Evolutionary conservation across 1,284 basidiomycete genomes (phyloP).

Genomic region (Vanrija sp.): DNA sequence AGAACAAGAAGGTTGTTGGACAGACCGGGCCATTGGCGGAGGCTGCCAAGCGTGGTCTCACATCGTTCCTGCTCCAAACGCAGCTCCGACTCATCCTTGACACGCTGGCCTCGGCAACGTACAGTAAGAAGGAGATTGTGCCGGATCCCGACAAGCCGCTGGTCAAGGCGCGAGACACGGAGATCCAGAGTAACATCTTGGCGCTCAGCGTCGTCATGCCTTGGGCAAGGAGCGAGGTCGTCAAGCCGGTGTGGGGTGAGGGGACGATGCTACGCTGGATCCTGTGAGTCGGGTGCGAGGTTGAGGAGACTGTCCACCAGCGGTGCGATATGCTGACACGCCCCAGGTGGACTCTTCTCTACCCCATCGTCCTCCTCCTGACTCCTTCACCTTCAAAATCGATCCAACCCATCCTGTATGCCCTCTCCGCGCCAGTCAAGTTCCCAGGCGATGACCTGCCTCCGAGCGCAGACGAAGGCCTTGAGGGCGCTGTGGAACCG

Average conservation of each 20-base stretch:
- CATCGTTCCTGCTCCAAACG: constrained; percentile 32
- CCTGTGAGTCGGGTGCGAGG: constrained; percentile 23
- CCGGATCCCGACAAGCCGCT: constrained; percentile 16
- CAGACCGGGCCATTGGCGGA: background rate
- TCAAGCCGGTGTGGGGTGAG: constrained; percentile 29
- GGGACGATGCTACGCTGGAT: constrained; percentile 21
- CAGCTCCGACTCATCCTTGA: constrained; percentile 44
- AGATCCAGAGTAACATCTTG: constrained; percentile 43
- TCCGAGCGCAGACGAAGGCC: constrained; percentile 9
- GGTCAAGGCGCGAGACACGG: constrained; percentile 29
- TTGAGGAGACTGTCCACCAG: no score
- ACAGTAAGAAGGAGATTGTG: constrained; percentile 14
- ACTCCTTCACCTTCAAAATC: constrained; percentile 38
- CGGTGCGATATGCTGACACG: no score
- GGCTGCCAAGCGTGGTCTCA: constrained; percentile 31
- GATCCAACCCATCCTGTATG: constrained; percentile 43
- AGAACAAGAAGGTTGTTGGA: background rate
- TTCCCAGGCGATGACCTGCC: constrained; percentile 20
- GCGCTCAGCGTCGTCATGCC: constrained; percentile 44
- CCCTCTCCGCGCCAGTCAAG: constrained; percentile 41
- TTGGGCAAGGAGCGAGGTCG: constrained; percentile 43
- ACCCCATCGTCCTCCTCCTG: constrained; percentile 38
- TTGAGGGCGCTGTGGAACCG: background rate
- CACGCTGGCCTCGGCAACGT: constrained; percentile 36
- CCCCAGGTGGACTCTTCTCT: constrained; percentile 36